Evolutionary conservation across 2,329 filamentous ascomycete genomes (phyloP).

Genomic region (Pestalotiopsis sp.): DNA sequence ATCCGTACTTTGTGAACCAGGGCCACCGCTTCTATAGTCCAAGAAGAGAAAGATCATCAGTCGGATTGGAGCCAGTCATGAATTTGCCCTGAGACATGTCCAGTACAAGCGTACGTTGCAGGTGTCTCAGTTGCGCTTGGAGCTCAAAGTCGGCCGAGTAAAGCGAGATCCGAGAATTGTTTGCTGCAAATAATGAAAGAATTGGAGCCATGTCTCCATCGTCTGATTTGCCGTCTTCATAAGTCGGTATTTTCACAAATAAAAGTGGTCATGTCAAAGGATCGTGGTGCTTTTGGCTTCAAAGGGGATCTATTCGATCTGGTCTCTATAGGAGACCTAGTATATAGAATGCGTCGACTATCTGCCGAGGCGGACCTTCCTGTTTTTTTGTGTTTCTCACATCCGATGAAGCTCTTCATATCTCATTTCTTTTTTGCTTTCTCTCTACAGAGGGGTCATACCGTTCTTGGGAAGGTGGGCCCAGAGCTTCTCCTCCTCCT

Average conservation of each 20-base stretch:
- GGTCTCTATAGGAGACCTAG: neutral
- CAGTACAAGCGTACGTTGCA: neutral
- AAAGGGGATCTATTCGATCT: neutral
- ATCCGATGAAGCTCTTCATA: neutral
- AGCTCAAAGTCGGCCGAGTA: neutral
- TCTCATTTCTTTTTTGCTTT: neutral
- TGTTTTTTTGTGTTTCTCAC: neutral
- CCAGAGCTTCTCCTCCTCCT: conserved; percentile 17
- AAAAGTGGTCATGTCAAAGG: neutral
- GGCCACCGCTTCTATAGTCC: neutral
- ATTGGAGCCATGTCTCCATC: neutral
- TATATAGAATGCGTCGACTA: neutral
- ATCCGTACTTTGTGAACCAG: neutral
- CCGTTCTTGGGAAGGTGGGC: conserved; percentile 16
- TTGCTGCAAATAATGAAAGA: neutral
- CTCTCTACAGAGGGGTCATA: conserved; percentile 4
- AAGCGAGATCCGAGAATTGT: neutral
- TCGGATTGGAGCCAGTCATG: neutral
- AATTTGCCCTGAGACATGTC: neutral
- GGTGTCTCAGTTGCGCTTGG: neutral
- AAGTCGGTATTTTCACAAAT: neutral
- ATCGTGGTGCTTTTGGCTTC: neutral
- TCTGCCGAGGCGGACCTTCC: neutral
- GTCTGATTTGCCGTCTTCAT: neutral
- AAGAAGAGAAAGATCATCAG: neutral